phyloP scores from a whole-genome alignment of 116 monocot genomes.

The Dioscorea cayenensis region DNA sequence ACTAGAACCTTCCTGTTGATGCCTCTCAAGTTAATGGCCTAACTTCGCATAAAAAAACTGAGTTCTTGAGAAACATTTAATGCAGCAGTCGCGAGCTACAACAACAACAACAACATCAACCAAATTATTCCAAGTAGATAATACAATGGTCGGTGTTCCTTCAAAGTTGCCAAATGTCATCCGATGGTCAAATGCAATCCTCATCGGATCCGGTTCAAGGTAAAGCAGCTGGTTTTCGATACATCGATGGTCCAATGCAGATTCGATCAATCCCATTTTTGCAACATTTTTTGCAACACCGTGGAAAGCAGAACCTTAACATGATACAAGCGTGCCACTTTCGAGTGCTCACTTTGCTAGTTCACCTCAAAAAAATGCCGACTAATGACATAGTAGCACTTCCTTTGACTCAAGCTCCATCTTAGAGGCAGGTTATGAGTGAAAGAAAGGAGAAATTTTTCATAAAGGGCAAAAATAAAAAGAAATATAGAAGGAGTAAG shows the following conservation, averaged over 20 bases:
- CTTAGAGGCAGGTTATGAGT: constrained; percentile 45
- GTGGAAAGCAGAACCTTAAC: constrained; percentile 51
- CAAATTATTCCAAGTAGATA: constrained; percentile 44
- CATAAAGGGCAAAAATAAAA: too few relatives aligned
- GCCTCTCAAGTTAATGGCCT: constrained; percentile 35
- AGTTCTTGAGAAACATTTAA: constrained; percentile 42
- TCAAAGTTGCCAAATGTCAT: constrained; percentile 39
- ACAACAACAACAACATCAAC: constrained; percentile 30
- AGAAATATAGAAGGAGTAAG: too few relatives aligned
- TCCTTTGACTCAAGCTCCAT: constrained; percentile 35
- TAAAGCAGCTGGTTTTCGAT: constrained; percentile 27
- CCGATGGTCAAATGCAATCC: constrained; percentile 36
- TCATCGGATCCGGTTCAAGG: constrained; percentile 28
- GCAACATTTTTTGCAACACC: constrained; percentile 24
- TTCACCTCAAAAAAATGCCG: constrained; percentile 31
- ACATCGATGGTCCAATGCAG: constrained; percentile 29
- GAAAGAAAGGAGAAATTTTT: too few relatives aligned
- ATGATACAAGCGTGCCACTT: constrained; percentile 20
- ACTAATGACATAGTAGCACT: constrained; percentile 30
- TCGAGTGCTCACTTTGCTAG: constrained; percentile 24
- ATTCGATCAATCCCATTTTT: constrained; percentile 28
- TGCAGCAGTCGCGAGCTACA: constrained; percentile 45
- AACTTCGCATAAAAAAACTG: constrained; percentile 34
- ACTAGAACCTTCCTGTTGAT: constrained; percentile 52
- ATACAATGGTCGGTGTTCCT: constrained; percentile 48